phyloP scores from a whole-genome alignment of 2,329 filamentous ascomycete genomes.

The Nemania diffusa region DNA sequence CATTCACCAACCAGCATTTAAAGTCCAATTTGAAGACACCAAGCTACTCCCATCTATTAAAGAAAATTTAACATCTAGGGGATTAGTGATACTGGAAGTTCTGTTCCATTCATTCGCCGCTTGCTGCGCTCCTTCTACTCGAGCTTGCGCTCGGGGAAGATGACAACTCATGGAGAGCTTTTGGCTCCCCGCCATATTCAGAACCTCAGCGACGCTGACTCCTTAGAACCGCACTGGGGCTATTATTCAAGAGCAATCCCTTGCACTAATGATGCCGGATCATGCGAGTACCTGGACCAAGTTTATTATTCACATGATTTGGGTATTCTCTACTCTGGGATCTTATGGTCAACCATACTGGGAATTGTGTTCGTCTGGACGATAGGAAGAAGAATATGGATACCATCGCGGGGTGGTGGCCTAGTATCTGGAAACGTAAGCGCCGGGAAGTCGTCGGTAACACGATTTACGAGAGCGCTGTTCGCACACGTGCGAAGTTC shows the following conservation, averaged over 20 bases:
- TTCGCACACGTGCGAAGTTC: slow-evolving; percentile 58
- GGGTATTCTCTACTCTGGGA: slow-evolving; percentile 62
- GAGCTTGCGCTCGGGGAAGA: slow-evolving; percentile 23
- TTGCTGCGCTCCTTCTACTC: background rate
- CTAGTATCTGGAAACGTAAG: slow-evolving; percentile 26
- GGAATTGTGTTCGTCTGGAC: slow-evolving; percentile 59
- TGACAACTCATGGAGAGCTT: slow-evolving; percentile 39
- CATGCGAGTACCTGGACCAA: slow-evolving; percentile 66
- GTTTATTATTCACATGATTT: slow-evolving; percentile 62
- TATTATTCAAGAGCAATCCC: slow-evolving; percentile 64
- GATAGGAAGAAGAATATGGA: slow-evolving; percentile 43
- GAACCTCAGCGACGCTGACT: slow-evolving; percentile 53
- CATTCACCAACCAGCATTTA: background rate
- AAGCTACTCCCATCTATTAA: background rate
- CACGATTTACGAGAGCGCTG: slow-evolving; percentile 52
- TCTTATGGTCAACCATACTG: slow-evolving; percentile 60
- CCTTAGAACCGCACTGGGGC: slow-evolving; percentile 64
- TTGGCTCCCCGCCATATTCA: slow-evolving; percentile 56
- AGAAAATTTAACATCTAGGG: background rate
- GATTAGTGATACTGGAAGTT: background rate
- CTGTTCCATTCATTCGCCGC: background rate
- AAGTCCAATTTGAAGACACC: background rate
- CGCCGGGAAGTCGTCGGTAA: slow-evolving; percentile 33
- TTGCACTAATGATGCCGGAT: slow-evolving; percentile 66
- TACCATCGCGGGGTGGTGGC: background rate